Evolutionary conservation across 345 rosid genomes (phyloP).

Genomic region (Viola odorata): DNA sequence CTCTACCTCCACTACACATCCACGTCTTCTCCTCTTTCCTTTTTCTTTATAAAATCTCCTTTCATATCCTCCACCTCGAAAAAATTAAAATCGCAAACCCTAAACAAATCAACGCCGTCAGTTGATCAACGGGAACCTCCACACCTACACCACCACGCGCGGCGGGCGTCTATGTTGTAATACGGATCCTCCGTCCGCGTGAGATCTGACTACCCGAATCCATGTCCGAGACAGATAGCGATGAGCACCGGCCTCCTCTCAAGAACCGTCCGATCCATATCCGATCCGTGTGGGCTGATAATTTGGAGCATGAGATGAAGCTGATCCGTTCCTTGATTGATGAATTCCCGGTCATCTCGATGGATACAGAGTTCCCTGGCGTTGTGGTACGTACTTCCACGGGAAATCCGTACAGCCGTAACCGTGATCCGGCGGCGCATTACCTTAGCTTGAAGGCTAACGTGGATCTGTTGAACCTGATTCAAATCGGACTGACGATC

Average conservation of each 20-base stretch:
- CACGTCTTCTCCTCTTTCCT: too few species aligned
- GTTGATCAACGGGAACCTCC: too few species aligned
- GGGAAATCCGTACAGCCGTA: constrained; percentile 18
- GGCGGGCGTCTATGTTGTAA: too few species aligned
- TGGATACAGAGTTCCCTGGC: constrained; percentile 95
- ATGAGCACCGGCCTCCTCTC: not conserved
- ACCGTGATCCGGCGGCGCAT: constrained; percentile 43
- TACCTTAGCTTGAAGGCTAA: constrained; percentile 68
- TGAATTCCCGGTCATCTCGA: constrained; percentile 55
- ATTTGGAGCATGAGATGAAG: constrained; percentile 59
- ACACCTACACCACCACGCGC: too few species aligned
- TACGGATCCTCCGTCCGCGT: too few species aligned
- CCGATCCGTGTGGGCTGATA: constrained; percentile 73
- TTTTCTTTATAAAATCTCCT: too few species aligned
- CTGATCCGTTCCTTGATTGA: constrained; percentile 54
- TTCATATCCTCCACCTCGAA: too few species aligned
- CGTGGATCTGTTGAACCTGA: constrained; percentile 70
- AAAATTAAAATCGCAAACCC: too few species aligned
- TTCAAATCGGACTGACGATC: constrained; percentile 83
- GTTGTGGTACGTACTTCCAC: constrained; percentile 35
- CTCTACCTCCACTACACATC: too few species aligned
- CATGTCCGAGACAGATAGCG: too few species aligned
- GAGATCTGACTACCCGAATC: too few species aligned
- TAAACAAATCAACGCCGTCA: too few species aligned
- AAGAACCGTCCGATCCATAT: constrained; percentile 21